phyloP scores from a whole-genome alignment of 2,329 filamentous ascomycete species.

The Cryphonectria nitschkei region DNA sequence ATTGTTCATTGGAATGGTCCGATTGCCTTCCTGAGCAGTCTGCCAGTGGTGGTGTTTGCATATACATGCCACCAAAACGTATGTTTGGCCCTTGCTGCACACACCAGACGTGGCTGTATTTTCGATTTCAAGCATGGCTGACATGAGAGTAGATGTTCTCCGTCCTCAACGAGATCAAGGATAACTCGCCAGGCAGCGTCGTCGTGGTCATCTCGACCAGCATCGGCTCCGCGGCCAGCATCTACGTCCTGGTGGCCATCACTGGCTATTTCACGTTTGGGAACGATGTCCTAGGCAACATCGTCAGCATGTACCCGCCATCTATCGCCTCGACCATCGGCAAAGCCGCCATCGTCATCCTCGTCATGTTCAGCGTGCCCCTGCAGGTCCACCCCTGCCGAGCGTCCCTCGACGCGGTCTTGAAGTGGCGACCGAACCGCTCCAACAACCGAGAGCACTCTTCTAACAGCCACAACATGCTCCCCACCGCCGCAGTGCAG shows the following conservation, averaged over 20 bases:
- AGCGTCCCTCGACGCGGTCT: conserved; percentile 91
- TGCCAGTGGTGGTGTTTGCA: conserved; percentile 97
- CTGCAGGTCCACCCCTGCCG: conserved; percentile 95
- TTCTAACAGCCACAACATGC: conserved; percentile 48
- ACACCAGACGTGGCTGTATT: neutral
- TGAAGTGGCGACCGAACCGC: conserved; percentile 79
- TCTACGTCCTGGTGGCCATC: conserved; percentile 90
- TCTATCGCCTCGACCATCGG: conserved; percentile 87
- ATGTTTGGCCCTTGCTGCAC: conserved; percentile 37
- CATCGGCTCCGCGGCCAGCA: conserved; percentile 83
- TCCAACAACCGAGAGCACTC: conserved; percentile 46
- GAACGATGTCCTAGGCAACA: conserved; percentile 86
- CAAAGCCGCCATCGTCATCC: conserved; percentile 90
- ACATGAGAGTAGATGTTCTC: conserved; percentile 81
- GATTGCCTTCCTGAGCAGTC: conserved; percentile 77
- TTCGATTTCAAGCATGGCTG: conserved; percentile 31
- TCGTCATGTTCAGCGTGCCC: conserved; percentile 96
- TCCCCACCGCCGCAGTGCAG: conserved; percentile 40
- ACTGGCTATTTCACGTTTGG: conserved; percentile 97
- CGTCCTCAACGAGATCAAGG: conserved; percentile 90
- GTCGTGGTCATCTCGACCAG: conserved; percentile 79
- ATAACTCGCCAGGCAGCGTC: conserved; percentile 78
- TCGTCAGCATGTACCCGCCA: conserved; percentile 85
- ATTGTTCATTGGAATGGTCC: conserved; percentile 79
- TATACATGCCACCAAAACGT: conserved; percentile 99